Conservation (phyloP, 139 green algal genomes). For the Chlamydomonas sphaeroides region DNA sequence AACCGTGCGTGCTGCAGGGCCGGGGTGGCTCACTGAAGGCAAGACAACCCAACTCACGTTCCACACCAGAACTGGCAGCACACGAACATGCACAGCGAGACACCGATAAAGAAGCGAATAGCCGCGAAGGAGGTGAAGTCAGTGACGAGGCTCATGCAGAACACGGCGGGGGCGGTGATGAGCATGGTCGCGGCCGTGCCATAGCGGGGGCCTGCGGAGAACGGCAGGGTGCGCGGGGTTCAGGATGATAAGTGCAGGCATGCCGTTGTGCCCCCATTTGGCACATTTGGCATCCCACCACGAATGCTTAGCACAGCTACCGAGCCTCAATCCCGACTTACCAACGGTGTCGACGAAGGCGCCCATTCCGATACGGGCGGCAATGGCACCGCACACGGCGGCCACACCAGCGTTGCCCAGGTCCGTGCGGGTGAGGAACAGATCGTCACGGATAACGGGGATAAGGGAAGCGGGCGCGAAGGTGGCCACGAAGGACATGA, state of each 20-base stretch:
- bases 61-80: slow-evolving; percentile 90
- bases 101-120: slow-evolving; percentile 84
- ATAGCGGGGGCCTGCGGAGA: slow-evolving; percentile 17
- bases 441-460: slow-evolving; percentile 85
- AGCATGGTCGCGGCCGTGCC: slow-evolving; percentile 65
- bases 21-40: no score
- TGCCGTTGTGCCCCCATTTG: background rate
- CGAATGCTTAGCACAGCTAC: no score
- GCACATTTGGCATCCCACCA: no score
- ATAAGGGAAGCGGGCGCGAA: slow-evolving; percentile 88
- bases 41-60: background rate
- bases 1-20: no score
- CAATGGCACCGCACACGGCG: slow-evolving; percentile 76
- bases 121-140: slow-evolving; percentile 74
- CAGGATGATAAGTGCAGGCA: background rate
- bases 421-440: slow-evolving; percentile 75
- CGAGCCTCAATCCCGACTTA: slow-evolving; percentile 51
- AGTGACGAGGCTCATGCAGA: slow-evolving; percentile 74
- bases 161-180: slow-evolving; percentile 72
- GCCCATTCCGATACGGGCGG: slow-evolving; percentile 74
- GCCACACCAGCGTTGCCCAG: slow-evolving; percentile 61
- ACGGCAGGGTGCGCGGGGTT: background rate
- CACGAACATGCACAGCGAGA: slow-evolving; percentile 85
- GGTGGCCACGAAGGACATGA: slow-evolving; percentile 89
- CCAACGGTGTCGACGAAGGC: slow-evolving; percentile 79